Conservation (phyloP, 164 flowering plant species). For the Paratinospora sagittata region DNA sequence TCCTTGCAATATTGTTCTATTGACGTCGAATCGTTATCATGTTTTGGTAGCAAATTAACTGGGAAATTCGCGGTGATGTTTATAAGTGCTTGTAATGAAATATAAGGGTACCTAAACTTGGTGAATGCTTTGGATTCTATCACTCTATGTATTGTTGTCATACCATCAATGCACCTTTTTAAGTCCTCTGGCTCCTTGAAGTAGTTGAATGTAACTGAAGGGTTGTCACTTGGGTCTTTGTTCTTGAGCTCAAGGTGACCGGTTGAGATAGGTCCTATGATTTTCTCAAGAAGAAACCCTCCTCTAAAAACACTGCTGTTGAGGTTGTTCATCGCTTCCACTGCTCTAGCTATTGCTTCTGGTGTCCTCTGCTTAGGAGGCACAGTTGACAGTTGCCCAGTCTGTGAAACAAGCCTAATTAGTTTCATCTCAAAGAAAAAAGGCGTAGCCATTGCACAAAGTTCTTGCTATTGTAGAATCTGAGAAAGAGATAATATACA, state of each 20-base stretch:
- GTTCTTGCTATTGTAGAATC: no score
- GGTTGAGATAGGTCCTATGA: constrained; percentile 46
- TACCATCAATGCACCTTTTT: constrained; percentile 45
- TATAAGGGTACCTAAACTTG: constrained; percentile 30
- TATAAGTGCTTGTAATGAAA: constrained; percentile 24
- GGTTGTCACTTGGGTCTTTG: constrained; percentile 48
- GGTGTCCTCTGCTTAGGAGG: constrained; percentile 28
- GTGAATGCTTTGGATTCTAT: constrained; percentile 45
- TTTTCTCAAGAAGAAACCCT: constrained; percentile 58
- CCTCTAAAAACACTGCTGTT: constrained; percentile 22
- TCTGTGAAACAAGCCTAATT: constrained; percentile 23
- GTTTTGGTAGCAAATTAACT: constrained; percentile 45
- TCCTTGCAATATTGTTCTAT: constrained; percentile 71
- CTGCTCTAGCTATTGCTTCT: constrained; percentile 31
- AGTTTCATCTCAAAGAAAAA: no score
- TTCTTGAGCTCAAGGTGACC: constrained; percentile 52
- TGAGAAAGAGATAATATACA: no score
- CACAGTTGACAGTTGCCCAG: constrained; percentile 22
- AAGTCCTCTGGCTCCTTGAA: constrained; percentile 57
- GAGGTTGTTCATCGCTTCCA: constrained; percentile 17
- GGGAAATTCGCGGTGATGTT: constrained; percentile 37
- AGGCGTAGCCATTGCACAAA: no score
- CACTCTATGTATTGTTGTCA: constrained; percentile 37
- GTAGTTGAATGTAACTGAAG: constrained; percentile 62
- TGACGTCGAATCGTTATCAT: constrained; percentile 25